Evolutionary conservation across 306 rosid species (phyloP).

Genomic region (Vicia villosa): DNA sequence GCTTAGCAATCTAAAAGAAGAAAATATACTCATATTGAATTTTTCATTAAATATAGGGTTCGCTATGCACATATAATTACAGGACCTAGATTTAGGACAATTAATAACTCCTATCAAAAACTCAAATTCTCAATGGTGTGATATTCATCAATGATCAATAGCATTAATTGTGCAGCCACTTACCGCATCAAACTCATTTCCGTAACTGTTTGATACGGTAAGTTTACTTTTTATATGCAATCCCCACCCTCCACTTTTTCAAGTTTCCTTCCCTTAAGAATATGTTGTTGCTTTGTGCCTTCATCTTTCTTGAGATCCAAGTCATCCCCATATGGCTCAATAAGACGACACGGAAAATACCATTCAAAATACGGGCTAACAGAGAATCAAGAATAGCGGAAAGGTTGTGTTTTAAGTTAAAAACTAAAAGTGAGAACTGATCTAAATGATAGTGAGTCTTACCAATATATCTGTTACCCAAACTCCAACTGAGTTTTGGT

Average conservation of each 20-base stretch:
- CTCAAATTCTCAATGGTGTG: background rate
- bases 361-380: slow-evolving; percentile 29
- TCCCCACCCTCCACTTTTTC: slow-evolving; percentile 59
- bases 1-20: background rate
- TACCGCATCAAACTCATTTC: background rate
- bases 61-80: background rate
- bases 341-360: slow-evolving; percentile 53
- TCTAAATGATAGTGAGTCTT: slow-evolving; percentile 32
- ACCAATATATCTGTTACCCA: slow-evolving; percentile 95
- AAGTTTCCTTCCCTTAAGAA: slow-evolving; percentile 48
- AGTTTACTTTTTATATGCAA: too few species aligned
- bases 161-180: background rate
- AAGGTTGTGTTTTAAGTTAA: slow-evolving; percentile 4
- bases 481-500: slow-evolving; percentile 84
- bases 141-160: background rate
- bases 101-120: slow-evolving; percentile 9
- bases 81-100: background rate
- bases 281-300: slow-evolving; percentile 46
- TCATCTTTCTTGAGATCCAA: slow-evolving; percentile 54
- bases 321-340: slow-evolving; percentile 78
- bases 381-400: slow-evolving; percentile 19
- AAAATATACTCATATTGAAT: background rate
- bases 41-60: background rate
- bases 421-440: background rate
- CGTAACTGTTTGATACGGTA: too few species aligned